Base-by-base conservation (phyloP, 1,139 yeast genomes). In the Saccharomyces hybrid region DNA sequence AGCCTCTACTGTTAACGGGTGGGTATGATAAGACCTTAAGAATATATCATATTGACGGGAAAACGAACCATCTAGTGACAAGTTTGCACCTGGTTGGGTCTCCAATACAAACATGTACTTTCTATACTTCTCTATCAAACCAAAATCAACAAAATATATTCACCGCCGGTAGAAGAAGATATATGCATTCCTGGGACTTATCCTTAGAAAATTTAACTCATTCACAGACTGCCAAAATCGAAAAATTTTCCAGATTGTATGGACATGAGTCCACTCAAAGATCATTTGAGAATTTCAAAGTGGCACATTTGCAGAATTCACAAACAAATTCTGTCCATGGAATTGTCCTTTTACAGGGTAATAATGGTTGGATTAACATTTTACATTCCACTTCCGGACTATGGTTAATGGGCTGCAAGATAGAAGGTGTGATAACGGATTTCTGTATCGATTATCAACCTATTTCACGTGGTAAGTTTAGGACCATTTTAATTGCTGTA, bases 11-110 rank as follows among this genome's bases (percentile, higher is more conserved):
- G 50, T 73, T 93, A 57, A 87, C 97, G 0, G 95, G 95, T 57
- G 99, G 99, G 27, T 90, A 86, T 67, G 99, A 95, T 69, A 80
- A 89, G 64, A 87, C 97, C 0, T 70, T 93, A 55, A 77, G 99
- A 64, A 76, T 95, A 28, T 93, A 84, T 69, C 96, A 93, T 66
- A 82, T 91, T 56, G 99, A 93, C 68, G 98, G 98, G n/a, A 88
- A 86, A 67, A 69, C 74, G 56, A 95, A 95, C 68, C 83, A 82
- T 54, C 73, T 90, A 50, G 95, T 91, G 16, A 85, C 97, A 2
- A 85, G 96, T 46, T 75, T 93, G 59, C 88, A 84, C 69, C 75
- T 93, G 56, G 81, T 84, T 56, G 84, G 87, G 60, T 79, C 89
- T 7, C 97, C 99, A 1, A 79, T 95, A 53, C 86, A 84, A 62